These are phyloP conservation scores for Backusella tarrabulga DNA, from an alignment of 192 early-diverging fungal genomes.

Conservation along the genomic window DNA sequence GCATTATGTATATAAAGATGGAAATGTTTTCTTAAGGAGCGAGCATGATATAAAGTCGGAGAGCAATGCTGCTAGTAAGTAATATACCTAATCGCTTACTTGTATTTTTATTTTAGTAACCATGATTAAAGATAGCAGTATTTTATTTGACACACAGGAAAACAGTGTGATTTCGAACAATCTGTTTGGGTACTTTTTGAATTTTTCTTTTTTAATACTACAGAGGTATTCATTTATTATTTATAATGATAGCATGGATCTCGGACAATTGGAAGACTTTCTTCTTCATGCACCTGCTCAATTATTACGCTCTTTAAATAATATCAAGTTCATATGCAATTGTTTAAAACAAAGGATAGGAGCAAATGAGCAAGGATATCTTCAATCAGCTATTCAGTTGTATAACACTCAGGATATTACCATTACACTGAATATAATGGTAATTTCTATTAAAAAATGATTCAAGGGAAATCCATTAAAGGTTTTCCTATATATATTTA, in stretches of 20 bases:
- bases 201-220: not conserved
- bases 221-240: not conserved
- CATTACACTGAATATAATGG: conserved; percentile 21
- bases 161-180: conserved; percentile 27
- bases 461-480: not conserved
- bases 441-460: not conserved
- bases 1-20: not conserved
- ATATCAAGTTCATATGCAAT: not conserved
- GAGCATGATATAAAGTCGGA: not conserved
- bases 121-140: not conserved
- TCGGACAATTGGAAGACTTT: conserved; percentile 7
- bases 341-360: conserved; percentile 1
- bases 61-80: conserved; percentile 17
- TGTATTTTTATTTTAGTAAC: not conserved
- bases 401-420: conserved; percentile 20
- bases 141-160: conserved; percentile 13
- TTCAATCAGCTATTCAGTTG: conserved; percentile 18
- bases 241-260: conserved; percentile 16
- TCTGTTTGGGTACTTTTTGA: conserved; percentile 17
- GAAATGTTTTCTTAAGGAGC: conserved; percentile 20
- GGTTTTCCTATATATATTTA: not conserved
- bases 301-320: not conserved
- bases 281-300: not conserved
- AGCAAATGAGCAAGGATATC: conserved; percentile 16
- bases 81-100: not conserved